Evolutionary conservation across 331 rosid genomes (phyloP).

Genomic region (Pyracantha coccinea): DNA sequence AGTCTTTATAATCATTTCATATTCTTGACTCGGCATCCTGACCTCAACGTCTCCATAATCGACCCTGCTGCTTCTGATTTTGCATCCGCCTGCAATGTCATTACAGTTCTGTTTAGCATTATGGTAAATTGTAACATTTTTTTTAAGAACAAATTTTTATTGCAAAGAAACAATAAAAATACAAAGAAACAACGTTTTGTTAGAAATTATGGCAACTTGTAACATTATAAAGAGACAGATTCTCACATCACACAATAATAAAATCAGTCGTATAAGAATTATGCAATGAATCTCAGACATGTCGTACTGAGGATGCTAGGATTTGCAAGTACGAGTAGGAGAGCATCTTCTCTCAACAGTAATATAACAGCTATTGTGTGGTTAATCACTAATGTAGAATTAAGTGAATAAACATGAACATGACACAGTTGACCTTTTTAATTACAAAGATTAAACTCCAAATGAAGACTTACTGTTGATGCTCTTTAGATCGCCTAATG

Average conservation of each 20-base stretch:
- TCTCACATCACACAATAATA: too few species aligned
- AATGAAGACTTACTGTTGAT: conserved; percentile 14
- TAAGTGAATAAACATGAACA: not conserved
- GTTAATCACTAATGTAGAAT: not conserved
- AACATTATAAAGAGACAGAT: not conserved
- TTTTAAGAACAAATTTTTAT: too few species aligned
- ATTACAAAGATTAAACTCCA: not conserved
- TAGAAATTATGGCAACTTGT: not conserved
- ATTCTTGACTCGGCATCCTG: not conserved
- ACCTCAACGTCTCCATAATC: conserved; percentile 54
- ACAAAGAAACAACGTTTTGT: not conserved
- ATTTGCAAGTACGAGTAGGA: too few species aligned
- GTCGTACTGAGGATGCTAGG: not conserved
- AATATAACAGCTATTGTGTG: not conserved
- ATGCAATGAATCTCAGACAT: not conserved
- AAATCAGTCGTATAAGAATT: too few species aligned
- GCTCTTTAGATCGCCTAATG: conserved; percentile 76
- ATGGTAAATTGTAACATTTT: not conserved
- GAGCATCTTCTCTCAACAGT: not conserved
- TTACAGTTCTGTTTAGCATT: not conserved
- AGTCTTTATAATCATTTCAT: conserved; percentile 20
- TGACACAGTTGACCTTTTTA: not conserved
- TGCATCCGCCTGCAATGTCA: conserved; percentile 52
- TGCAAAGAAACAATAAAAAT: too few species aligned
- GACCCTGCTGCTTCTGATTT: conserved; percentile 68